These are phyloP conservation scores for Diutina pseudorugosa DNA, from an alignment of 1,139 yeast genomes.

Conservation along the genomic window DNA sequence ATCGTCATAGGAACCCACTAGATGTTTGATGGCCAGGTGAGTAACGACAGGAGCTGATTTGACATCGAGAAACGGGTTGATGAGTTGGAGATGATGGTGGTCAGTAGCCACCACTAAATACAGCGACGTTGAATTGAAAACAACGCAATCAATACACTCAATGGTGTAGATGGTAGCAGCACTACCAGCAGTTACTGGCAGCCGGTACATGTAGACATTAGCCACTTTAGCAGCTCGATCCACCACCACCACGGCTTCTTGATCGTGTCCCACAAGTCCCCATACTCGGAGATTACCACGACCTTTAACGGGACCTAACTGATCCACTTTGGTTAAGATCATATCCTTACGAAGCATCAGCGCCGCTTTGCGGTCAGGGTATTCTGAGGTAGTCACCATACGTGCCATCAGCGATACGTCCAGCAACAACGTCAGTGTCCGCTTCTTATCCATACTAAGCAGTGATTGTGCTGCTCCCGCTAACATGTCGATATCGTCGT, in stretches of 20 bases:
- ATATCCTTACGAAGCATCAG: slow-evolving; percentile 43
- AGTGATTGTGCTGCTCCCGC: slow-evolving; percentile 11
- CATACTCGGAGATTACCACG: slow-evolving; percentile 26
- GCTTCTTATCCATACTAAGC: slow-evolving; percentile 35
- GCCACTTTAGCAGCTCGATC: slow-evolving; percentile 22
- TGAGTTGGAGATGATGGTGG: slow-evolving; percentile 25
- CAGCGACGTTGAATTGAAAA: neutral
- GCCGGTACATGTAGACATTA: slow-evolving; percentile 36
- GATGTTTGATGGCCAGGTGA: slow-evolving; percentile 10
- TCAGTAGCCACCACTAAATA: slow-evolving; percentile 24
- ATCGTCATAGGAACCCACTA: slow-evolving; percentile 20
- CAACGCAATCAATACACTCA: neutral
- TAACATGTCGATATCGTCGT: slow-evolving; percentile 20
- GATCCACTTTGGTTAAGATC: slow-evolving; percentile 49
- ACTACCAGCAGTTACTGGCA: slow-evolving; percentile 22
- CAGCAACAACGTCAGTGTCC: slow-evolving; percentile 41
- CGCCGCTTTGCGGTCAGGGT: slow-evolving; percentile 14
- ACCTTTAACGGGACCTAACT: slow-evolving; percentile 21
- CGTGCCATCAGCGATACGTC: slow-evolving; percentile 50
- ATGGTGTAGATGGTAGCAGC: slow-evolving; percentile 9
- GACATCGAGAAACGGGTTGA: slow-evolving; percentile 56
- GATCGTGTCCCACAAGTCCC: slow-evolving; percentile 34
- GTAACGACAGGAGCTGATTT: slow-evolving; percentile 29
- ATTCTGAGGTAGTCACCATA: slow-evolving; percentile 34
- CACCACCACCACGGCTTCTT: slow-evolving; percentile 47